phyloP scores from a whole-genome alignment of 805 yeast species.

The Danielia reshetovae region DNA sequence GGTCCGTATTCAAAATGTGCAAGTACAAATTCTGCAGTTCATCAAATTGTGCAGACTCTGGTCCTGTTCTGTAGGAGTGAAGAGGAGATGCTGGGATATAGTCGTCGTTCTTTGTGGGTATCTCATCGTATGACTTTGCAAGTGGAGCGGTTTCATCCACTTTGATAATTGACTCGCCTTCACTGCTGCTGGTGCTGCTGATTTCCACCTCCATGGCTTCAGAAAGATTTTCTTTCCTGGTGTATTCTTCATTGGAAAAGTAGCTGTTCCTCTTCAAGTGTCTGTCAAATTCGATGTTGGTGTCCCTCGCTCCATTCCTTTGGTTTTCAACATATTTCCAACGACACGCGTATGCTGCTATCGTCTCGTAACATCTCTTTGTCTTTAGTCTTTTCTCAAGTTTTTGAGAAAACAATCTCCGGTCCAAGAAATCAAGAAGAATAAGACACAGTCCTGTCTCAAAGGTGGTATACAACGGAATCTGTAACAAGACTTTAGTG shows the following conservation, averaged over 20 bases:
- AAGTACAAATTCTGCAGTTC: neutral
- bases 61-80: constrained; percentile 12
- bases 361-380: constrained; percentile 42
- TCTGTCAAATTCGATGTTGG: constrained; percentile 23
- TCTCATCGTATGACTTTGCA: constrained; percentile 6
- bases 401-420: constrained; percentile 54
- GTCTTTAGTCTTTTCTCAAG: constrained; percentile 46
- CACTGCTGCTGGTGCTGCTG: neutral
- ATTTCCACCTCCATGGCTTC: constrained; percentile 7
- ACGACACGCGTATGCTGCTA: constrained; percentile 45
- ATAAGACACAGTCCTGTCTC: constrained; percentile 74
- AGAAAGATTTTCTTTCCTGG: constrained; percentile 8
- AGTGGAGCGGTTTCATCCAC: neutral
- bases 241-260: constrained; percentile 17
- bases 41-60: neutral
- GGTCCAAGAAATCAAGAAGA: constrained; percentile 64
- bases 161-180: neutral
- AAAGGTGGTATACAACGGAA: constrained; percentile 75
- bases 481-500: constrained; percentile 53
- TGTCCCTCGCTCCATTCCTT: constrained; percentile 23
- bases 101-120: constrained; percentile 17
- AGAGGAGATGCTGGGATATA: constrained; percentile 32
- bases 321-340: constrained; percentile 39
- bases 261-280: constrained; percentile 25
- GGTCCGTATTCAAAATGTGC: neutral